Conservation (phyloP, 2,329 filamentous ascomycete genomes). For the Fusarium zealandicum region DNA sequence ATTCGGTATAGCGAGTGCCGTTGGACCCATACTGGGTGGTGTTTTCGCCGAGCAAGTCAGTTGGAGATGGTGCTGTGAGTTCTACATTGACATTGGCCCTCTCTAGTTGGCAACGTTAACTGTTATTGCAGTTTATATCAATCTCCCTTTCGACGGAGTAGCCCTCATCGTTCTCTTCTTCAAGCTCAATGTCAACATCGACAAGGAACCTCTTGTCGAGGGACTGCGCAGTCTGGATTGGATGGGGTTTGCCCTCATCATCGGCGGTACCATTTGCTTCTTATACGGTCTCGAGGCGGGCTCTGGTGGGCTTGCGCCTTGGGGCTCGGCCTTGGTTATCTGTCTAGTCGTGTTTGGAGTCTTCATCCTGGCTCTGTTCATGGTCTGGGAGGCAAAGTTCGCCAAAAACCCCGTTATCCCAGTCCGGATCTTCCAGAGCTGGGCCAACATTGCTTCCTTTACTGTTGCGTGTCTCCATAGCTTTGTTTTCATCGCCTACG, state of each 20-base stretch:
- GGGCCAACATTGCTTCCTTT: constrained; percentile 71
- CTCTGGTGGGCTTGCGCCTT: constrained; percentile 71
- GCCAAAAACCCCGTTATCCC: constrained; percentile 83
- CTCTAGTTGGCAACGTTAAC: neutral
- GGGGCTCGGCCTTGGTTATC: constrained; percentile 76
- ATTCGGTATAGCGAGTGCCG: constrained; percentile 69
- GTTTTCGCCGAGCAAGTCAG: constrained; percentile 66
- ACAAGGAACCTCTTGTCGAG: constrained; percentile 65
- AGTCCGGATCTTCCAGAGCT: constrained; percentile 69
- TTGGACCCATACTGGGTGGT: constrained; percentile 72
- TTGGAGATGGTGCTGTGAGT: constrained; percentile 69
- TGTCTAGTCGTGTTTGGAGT: constrained; percentile 79
- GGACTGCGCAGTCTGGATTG: constrained; percentile 70
- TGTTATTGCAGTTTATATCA: constrained; percentile 59
- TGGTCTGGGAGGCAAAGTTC: constrained; percentile 73
- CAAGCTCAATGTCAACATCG: constrained; percentile 73
- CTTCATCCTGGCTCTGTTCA: constrained; percentile 68
- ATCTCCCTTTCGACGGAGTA: constrained; percentile 57
- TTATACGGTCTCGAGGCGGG: constrained; percentile 86
- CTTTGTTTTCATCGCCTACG: constrained; percentile 76
- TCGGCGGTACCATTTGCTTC: constrained; percentile 85
- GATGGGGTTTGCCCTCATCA: constrained; percentile 63
- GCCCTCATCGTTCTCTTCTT: constrained; percentile 60
- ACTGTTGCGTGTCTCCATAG: constrained; percentile 74
- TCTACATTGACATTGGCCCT: neutral